Evolutionary conservation across 1,139 yeast genomes (phyloP).

Genomic region (Pichiaceae sp.): DNA sequence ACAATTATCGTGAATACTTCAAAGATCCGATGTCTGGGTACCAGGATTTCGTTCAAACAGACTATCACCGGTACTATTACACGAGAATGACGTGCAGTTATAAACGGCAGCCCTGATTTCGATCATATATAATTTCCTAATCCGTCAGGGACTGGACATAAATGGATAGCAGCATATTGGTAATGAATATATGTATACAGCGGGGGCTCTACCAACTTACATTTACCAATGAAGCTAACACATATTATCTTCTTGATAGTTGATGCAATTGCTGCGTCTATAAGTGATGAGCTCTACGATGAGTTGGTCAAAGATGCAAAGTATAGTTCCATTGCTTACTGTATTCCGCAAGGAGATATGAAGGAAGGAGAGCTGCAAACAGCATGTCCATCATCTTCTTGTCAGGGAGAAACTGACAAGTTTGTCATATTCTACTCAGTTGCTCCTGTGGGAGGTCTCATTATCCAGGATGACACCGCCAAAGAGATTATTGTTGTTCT

Average conservation of each 20-base stretch:
- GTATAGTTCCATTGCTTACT: constrained; percentile 9
- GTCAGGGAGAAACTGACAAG: constrained; percentile 4
- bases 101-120: not conserved
- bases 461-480: constrained; percentile 33
- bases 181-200: too few species aligned
- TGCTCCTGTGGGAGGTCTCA: constrained; percentile 34
- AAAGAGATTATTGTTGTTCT: constrained; percentile 35
- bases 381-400: constrained; percentile 8
- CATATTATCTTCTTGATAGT: too few species aligned
- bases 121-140: too few species aligned
- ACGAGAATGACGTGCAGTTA: constrained; percentile 2
- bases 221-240: too few species aligned
- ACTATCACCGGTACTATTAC: constrained; percentile 3
- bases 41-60: not conserved
- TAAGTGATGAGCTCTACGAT: not conserved
- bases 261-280: too few species aligned
- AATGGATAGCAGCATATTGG: too few species aligned
- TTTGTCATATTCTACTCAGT: constrained; percentile 31
- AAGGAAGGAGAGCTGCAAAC: constrained; percentile 5
- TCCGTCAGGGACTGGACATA: too few species aligned
- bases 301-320: constrained; percentile 1
- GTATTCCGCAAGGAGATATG: constrained; percentile 7
- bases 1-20: constrained; percentile 1
- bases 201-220: too few species aligned
- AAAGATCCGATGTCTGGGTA: constrained; percentile 2